These are phyloP conservation scores for Metschnikowia lachancei DNA, from an alignment of 805 yeast genomes.

Conservation along the genomic window DNA sequence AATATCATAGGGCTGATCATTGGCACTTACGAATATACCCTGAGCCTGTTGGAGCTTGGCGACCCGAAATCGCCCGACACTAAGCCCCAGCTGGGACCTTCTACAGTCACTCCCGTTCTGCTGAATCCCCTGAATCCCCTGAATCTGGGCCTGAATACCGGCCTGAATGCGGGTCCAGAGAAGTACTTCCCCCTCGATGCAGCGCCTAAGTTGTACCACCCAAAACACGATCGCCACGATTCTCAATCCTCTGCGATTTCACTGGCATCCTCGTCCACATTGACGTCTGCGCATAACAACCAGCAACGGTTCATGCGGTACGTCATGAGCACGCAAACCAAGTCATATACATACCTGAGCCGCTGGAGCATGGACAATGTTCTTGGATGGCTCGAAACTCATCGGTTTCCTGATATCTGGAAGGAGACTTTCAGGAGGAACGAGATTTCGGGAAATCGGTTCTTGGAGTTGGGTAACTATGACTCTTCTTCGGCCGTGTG, in stretches of 20 bases:
- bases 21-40: conserved; percentile 30
- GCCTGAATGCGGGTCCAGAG: neutral
- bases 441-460: conserved; percentile 59
- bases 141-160: too few species aligned
- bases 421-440: conserved; percentile 56
- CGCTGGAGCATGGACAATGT: conserved; percentile 77
- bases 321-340: conserved; percentile 39
- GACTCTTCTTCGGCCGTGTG: conserved; percentile 49
- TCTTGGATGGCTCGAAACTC: conserved; percentile 59
- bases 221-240: conserved; percentile 30
- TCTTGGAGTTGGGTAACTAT: conserved; percentile 65
- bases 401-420: conserved; percentile 76
- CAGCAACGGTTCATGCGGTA: conserved; percentile 42
- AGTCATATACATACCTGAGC: conserved; percentile 18
- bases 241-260: conserved; percentile 38
- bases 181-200: neutral
- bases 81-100: neutral
- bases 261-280: conserved; percentile 30
- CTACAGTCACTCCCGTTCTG: conserved; percentile 6
- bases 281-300: conserved; percentile 26
- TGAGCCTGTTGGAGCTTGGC: conserved; percentile 21
- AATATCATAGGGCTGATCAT: conserved; percentile 30
- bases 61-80: neutral
- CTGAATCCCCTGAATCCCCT: too few species aligned
- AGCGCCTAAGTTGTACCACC: neutral